Conservation (phyloP, 192 early-diverging fungal species). For the Backusella liffmaniae region DNA sequence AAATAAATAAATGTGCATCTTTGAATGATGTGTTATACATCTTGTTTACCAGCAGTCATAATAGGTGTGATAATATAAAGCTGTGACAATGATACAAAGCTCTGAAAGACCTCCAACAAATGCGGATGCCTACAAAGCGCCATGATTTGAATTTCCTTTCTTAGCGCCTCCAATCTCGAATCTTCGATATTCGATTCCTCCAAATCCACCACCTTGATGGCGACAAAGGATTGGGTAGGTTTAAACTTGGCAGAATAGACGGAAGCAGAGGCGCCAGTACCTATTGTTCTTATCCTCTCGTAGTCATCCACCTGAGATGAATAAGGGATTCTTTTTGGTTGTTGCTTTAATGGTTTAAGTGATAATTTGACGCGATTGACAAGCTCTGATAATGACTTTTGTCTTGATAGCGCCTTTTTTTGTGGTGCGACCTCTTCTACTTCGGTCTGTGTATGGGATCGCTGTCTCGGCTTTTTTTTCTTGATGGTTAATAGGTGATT, state of each 20-base stretch:
- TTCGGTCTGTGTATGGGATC: neutral
- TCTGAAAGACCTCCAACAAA: conserved; percentile 28
- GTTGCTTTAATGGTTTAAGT: neutral
- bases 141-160: conserved; percentile 38
- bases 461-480: neutral
- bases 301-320: conserved; percentile 2
- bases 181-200: neutral
- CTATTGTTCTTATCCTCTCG: conserved; percentile 16
- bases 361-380: conserved; percentile 14
- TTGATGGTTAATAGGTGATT: neutral
- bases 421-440: neutral
- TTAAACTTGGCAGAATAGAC: conserved; percentile 25
- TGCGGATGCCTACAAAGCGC: conserved; percentile 26
- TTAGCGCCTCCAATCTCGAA: conserved; percentile 24
- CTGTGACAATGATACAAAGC: conserved; percentile 28
- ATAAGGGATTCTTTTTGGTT: neutral
- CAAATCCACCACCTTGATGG: conserved; percentile 24
- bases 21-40: neutral
- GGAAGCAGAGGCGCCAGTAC: conserved; percentile 30
- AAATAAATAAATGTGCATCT: neutral
- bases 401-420: neutral
- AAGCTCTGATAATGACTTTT: conserved; percentile 11
- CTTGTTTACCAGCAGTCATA: conserved; percentile 32
- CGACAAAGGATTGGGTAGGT: conserved; percentile 17
- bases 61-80: conserved; percentile 35